These are phyloP conservation scores for Hypoxylon sp. DNA, from an alignment of 2,329 filamentous ascomycete genomes.

Conservation along the genomic window DNA sequence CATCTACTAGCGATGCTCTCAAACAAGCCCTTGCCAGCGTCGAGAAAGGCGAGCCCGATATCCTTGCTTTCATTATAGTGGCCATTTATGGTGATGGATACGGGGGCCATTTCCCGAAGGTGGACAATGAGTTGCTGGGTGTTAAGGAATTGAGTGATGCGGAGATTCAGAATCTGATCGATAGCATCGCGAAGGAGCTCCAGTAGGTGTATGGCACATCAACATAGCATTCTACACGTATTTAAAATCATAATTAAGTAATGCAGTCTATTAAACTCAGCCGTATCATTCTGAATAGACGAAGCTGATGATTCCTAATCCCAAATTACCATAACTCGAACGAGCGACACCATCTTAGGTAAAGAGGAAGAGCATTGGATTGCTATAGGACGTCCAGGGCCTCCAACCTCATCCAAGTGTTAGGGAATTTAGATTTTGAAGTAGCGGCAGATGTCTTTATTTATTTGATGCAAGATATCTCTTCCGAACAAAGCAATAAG, in stretches of 20 bases:
- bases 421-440: neutral
- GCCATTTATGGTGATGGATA: conserved; percentile 55
- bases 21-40: conserved; percentile 53
- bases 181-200: conserved; percentile 26
- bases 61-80: conserved; percentile 51
- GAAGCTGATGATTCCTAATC: neutral
- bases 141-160: conserved; percentile 54
- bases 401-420: neutral
- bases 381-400: neutral
- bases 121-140: conserved; percentile 59
- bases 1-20: conserved; percentile 51
- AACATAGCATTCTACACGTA: neutral
- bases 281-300: neutral
- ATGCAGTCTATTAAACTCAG: neutral
- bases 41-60: conserved; percentile 51
- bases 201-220: neutral
- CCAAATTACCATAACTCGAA: neutral
- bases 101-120: conserved; percentile 51
- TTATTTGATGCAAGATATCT: neutral
- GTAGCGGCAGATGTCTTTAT: neutral
- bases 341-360: neutral
- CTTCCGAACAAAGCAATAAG: neutral
- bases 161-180: conserved; percentile 53
- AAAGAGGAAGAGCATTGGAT: neutral
- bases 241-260: neutral